phyloP scores from a whole-genome alignment of 2,329 filamentous ascomycete genomes.

The Aureobasidium sp. region DNA sequence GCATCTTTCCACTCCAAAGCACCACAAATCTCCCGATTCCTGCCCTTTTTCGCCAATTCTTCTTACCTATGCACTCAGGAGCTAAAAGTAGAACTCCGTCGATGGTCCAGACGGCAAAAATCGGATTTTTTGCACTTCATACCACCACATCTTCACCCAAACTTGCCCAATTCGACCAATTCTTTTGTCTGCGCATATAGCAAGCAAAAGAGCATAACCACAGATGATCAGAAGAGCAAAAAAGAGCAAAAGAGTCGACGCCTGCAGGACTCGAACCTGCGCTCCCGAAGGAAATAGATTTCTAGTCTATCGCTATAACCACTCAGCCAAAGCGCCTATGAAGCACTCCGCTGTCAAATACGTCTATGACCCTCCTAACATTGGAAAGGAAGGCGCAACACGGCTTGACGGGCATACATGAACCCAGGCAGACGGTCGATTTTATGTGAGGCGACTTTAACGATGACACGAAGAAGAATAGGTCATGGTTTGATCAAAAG shows the following conservation, averaged over 20 bases:
- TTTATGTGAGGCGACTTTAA: background rate
- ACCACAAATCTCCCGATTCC: too few species aligned
- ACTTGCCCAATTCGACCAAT: background rate
- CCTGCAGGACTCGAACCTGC: constrained; percentile 25
- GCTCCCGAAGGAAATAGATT: constrained; percentile 30
- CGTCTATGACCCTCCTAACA: too few species aligned
- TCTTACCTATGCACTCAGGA: too few species aligned
- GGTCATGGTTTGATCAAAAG: background rate
- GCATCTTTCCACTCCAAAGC: too few species aligned
- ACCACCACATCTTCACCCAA: background rate
- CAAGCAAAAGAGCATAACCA: background rate
- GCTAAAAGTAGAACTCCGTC: too few species aligned
- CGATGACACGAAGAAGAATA: background rate
- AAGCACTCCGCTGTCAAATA: background rate
- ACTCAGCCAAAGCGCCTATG: constrained; percentile 25
- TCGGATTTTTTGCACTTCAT: background rate
- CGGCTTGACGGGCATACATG: background rate
- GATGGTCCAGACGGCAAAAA: too few species aligned
- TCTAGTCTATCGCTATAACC: constrained; percentile 30
- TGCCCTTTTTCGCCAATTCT: too few species aligned
- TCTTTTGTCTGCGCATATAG: background rate
- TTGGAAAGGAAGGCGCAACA: too few species aligned
- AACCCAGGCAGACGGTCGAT: background rate
- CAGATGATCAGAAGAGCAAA: background rate
- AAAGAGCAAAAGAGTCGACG: constrained; percentile 19